Evolutionary conservation across 495 filamentous ascomycete genomes (phyloP).

Genomic region (Penicillium bialowiezense): DNA sequence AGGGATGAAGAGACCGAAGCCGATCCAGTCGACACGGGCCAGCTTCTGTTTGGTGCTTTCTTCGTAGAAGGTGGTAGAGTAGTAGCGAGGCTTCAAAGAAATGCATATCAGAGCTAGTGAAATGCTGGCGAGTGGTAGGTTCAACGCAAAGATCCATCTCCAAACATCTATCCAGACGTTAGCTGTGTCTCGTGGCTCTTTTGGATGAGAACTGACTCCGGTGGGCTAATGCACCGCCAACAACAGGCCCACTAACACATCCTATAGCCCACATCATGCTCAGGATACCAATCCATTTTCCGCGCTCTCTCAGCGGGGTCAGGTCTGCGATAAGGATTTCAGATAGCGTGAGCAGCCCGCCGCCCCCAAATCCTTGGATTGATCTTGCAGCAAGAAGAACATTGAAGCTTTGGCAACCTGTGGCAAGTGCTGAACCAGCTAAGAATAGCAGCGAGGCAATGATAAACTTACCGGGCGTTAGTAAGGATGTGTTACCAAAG

Average conservation of each 20-base stretch:
- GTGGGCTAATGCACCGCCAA: slow-evolving; percentile 29
- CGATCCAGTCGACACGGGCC: slow-evolving; percentile 33
- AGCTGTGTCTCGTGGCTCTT: slow-evolving; percentile 6
- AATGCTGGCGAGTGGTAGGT: slow-evolving; percentile 22
- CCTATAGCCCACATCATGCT: slow-evolving; percentile 22
- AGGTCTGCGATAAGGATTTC: slow-evolving; percentile 31
- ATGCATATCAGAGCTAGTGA: slow-evolving; percentile 12
- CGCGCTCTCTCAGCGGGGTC: slow-evolving; percentile 30
- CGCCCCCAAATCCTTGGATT: slow-evolving; percentile 41
- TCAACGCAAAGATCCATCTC: slow-evolving; percentile 32
- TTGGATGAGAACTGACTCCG: not conserved
- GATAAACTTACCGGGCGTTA: not conserved
- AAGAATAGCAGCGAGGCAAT: slow-evolving; percentile 29
- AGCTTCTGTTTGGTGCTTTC: slow-evolving; percentile 14
- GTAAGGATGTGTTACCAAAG: not conserved
- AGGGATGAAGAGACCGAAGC: slow-evolving; percentile 32
- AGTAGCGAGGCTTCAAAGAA: slow-evolving; percentile 8
- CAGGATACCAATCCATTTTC: slow-evolving; percentile 16
- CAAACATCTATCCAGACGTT: slow-evolving; percentile 7
- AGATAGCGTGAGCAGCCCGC: slow-evolving; percentile 29
- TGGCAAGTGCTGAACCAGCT: slow-evolving; percentile 38
- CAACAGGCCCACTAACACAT: slow-evolving; percentile 25
- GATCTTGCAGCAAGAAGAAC: slow-evolving; percentile 38
- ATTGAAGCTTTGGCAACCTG: slow-evolving; percentile 30
- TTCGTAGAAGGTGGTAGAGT: not conserved